Base-by-base conservation (phyloP, 2,329 filamentous ascomycete species). In the Zalaria sp. region DNA sequence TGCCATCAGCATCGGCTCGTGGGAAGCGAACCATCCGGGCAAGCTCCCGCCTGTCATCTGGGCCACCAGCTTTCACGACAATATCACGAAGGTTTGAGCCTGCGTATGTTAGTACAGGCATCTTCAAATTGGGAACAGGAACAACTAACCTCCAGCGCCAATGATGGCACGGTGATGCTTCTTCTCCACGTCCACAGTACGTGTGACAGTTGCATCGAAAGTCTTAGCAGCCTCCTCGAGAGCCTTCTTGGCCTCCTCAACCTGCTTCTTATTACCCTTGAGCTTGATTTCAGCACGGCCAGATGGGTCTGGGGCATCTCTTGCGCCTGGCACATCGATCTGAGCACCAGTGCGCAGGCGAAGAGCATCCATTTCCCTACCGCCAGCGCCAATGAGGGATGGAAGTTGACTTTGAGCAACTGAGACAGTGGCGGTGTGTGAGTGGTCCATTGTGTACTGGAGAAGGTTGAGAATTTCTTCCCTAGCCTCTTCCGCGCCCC, bases 1-100 rank as follows among this genome's bases (percentile, higher is more conserved):
- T 85, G 43, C 57, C 57, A 36, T 83, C 86, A 46, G 83, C 80
- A 40, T 81, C 76, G 49, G 84, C 80, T 59, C 88, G 87, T 43
- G 91, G 91, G 70, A 98, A 96, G 60, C 89, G 87, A 46, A 98
- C 86, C 53, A 89, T 86, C 48, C 89, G 83, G 40, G 87, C 84
- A 52, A 91, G 76, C 47, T 83, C 81, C 34, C 83, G 79, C 47
- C 81, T 77, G 56, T 94, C 88, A 51, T 87, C 83, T 32, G 88
- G 87, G 6, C 91, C 93, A 47, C 91, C 93, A 37, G 91, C 88
- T 53, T 83, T 77, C 41, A 83, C 71, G 42, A 98, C 83, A 46
- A 98, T 87, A 47, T 84, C 79, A 47, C 83, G 83, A 44, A 98
- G 80, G 56, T 81, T 91, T 36, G 84, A 72, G 53, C 88, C 85